Percentiles rank a stretch among this genome's conserved stretches.
Evolutionary conservation across 2,329 filamentous ascomycete genomes (phyloP).

Genomic region (Fusarium sp.): DNA sequence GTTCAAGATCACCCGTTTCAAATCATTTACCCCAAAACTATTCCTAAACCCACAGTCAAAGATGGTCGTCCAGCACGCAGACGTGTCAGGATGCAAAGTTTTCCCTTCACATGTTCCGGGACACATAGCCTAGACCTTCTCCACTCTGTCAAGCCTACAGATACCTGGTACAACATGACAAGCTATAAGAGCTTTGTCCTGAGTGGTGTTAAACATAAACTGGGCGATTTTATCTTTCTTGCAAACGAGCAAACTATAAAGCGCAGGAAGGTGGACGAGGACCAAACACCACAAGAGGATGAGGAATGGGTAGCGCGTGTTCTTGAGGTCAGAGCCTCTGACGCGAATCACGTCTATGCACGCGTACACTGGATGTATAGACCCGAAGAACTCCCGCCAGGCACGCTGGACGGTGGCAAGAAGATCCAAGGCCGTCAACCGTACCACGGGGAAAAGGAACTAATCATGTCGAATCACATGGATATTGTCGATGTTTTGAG

Average conservation of each 20-base stretch:
- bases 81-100: neutral
- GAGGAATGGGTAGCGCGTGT: neutral
- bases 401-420: neutral
- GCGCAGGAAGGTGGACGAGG: neutral
- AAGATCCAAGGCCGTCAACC: slow-evolving; percentile 49
- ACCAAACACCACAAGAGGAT: neutral
- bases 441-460: slow-evolving; percentile 75
- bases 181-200: neutral
- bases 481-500: slow-evolving; percentile 77
- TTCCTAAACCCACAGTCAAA: neutral
- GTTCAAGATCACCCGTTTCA: neutral
- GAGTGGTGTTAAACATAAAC: neutral
- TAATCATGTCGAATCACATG: slow-evolving; percentile 77
- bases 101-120: neutral
- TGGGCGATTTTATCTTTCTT: neutral
- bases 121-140: neutral
- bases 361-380: neutral
- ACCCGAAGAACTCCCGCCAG: neutral
- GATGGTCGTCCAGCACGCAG: neutral
- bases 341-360: neutral
- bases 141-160: neutral
- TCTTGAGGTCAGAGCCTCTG: neutral
- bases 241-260: neutral
- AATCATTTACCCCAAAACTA: neutral
- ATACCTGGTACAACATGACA: neutral